Base-by-base conservation (phyloP, 176 grass and related monocot genomes). In the Thalia dealbata region DNA sequence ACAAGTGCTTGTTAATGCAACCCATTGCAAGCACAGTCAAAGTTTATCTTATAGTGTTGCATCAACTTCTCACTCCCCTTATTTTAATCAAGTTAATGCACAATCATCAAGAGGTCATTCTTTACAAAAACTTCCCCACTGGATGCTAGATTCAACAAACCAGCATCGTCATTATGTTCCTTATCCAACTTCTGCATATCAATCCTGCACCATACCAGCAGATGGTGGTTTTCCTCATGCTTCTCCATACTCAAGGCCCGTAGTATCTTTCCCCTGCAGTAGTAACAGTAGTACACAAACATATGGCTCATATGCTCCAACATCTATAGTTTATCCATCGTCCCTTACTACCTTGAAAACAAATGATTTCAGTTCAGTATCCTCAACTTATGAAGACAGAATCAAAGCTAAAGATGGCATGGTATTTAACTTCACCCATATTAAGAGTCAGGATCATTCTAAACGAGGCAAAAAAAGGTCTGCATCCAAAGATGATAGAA, bases 41-140 rank as follows among this genome's bases (percentile, higher is more conserved):
- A 70, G 74, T 15, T n/a, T 63, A 23, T 66, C 72, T 41, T 84
- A 74, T 18, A 46, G 50, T 77, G 73, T 73, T 52, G 50, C 72
- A 55, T 75, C 75, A 77, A 62, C 78, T 71, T 69, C 52, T 56
- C 64, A 62, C 61, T 43, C 80, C 32, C 28, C 43, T 71, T 70
- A 48, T 48, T 67, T 81, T 68, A 52, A 76, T 44, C 41, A 55
- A 61, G 75, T 45, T 79, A 69, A 76, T 56, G 21, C 78, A 56
- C 62, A 71, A 71, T 52, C 83, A 86, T 28, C 81, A 72, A 71
- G n/a, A 67, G 82, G 69, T 48, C 81, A 74, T 73, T 74, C 82
- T 83, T 76, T 59, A 23, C 44, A 60, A 73, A 75, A 48, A 22
- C 44, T 79, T 80, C 73, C 90, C 18, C 76, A 82, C 29, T 79